Conservation (phyloP, 768 basidiomycete species). For the Nidularia sp. region DNA sequence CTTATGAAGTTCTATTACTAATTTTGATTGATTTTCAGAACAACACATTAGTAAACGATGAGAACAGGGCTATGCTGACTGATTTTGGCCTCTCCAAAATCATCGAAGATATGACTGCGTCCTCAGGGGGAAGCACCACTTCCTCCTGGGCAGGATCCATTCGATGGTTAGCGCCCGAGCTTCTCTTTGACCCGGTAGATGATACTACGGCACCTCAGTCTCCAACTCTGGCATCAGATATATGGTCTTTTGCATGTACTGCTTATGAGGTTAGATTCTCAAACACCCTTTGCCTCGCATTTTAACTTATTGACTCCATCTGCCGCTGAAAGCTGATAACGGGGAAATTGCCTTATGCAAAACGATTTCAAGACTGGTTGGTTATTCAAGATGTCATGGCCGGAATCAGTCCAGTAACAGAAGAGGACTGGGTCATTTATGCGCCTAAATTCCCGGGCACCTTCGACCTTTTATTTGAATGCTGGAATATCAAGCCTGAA, state of each 20-base stretch:
- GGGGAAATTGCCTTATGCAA: constrained; percentile 18
- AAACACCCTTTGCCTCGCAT: not conserved
- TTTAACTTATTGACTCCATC: constrained; percentile 1
- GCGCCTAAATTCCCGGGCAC: constrained; percentile 1
- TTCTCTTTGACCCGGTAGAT: constrained; percentile 12
- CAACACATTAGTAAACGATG: constrained; percentile 34
- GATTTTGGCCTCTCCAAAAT: constrained; percentile 28
- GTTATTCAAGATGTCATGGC: constrained; percentile 18
- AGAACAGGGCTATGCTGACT: constrained; percentile 19
- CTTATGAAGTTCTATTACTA: not conserved
- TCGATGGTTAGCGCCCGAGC: constrained; percentile 26
- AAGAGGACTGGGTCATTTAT: constrained; percentile 6
- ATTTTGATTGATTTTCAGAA: constrained; percentile 8
- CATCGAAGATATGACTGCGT: constrained; percentile 20
- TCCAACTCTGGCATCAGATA: constrained; percentile 17
- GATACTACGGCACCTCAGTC: not conserved
- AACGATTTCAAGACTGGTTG: constrained; percentile 15
- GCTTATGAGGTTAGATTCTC: constrained; percentile 20
- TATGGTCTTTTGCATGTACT: constrained; percentile 26
- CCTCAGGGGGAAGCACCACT: constrained; percentile 15
- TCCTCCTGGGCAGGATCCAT: constrained; percentile 15
- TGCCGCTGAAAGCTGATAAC: constrained; percentile 15
- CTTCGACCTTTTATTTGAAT: constrained; percentile 7
- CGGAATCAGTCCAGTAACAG: constrained; percentile 9
- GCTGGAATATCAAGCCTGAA: constrained; percentile 12